Evolutionary conservation across 1,139 yeast species (phyloP), one percentile per base, ranked within the genome.

Genomic region (Scheffersomyces segobiensis): DNA sequence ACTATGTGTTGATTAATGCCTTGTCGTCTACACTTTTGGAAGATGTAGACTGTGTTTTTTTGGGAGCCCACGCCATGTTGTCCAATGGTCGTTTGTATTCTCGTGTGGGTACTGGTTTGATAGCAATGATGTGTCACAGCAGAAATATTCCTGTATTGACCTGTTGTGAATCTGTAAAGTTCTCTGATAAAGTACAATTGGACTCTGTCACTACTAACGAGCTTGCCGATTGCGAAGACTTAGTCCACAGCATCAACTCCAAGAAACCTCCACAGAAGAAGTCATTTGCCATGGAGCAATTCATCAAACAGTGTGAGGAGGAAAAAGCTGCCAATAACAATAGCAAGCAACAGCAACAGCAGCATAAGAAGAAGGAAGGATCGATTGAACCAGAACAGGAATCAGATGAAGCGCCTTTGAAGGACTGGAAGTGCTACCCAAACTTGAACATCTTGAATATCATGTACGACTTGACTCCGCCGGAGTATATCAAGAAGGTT

Each of bases 41-140:
- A 64, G 82, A 79, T 56, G 96, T 95, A 32, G 96, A 95, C 66
- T 89, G 91, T 63, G 97, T 95, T 5, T 89, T 96, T 72, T 79
- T 96, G 51, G 99, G 99, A 12, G 99, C 99, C 0, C 98, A 95
- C 71, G 96, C 98, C 48, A 93, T 96, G 91, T 81, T 95, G 59
- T 92, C 98, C 17, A 96, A 96, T 70, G 99, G 99, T 1, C 86
- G 93, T 71, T 81, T 96, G 59, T 93, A 91, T 71, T 90, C 98
- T 1, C 84, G 99, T 62, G 98, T 93, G 19, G 99, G 99, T 19
- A 89, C 98, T 18, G 98, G 98, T 1, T 80, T 93, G 75, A 86
- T 96, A 54, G 97, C 98, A 10, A 91, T 93, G 91, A 86, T 91
- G 78, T 93, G 97, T 50, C 88, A 90, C 65, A 86, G 91, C 57